Evolutionary conservation across 2,329 filamentous ascomycete species (phyloP).

Genomic region (Colletotrichum horii): DNA sequence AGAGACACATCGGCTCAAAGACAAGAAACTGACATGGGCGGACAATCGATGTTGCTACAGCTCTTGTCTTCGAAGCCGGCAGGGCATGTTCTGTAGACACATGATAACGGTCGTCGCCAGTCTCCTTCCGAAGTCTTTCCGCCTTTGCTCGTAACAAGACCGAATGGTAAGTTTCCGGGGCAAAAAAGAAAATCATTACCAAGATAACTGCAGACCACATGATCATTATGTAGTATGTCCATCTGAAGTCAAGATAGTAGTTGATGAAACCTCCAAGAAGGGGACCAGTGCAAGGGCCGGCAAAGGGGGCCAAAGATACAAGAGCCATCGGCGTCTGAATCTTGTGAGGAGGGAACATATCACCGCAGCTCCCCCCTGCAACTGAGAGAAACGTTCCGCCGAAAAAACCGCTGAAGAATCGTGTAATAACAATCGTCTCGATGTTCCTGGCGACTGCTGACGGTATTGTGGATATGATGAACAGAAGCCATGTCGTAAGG

Average conservation of each 20-base stretch:
- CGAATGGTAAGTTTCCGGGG: slow-evolving; percentile 85
- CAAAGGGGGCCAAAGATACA: slow-evolving; percentile 70
- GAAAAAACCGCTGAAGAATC: slow-evolving; percentile 78
- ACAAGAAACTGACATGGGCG: slow-evolving; percentile 81
- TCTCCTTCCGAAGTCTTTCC: slow-evolving; percentile 69
- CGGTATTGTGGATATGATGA: slow-evolving; percentile 80
- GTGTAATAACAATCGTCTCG: slow-evolving; percentile 74
- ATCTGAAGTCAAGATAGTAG: slow-evolving; percentile 74
- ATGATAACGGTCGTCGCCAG: slow-evolving; percentile 74
- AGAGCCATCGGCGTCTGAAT: slow-evolving; percentile 84
- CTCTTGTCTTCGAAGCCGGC: slow-evolving; percentile 50
- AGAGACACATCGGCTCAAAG: slow-evolving; percentile 84
- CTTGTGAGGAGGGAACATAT: slow-evolving; percentile 72
- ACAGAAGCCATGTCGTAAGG: slow-evolving; percentile 74
- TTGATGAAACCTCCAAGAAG: slow-evolving; percentile 85
- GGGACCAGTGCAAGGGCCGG: slow-evolving; percentile 64
- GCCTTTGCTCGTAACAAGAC: slow-evolving; percentile 78
- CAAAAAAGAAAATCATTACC: slow-evolving; percentile 68
- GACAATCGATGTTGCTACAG: slow-evolving; percentile 59
- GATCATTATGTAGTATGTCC: slow-evolving; percentile 83
- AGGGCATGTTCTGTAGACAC: slow-evolving; percentile 79
- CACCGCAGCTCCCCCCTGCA: slow-evolving; percentile 83
- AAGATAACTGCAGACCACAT: slow-evolving; percentile 77
- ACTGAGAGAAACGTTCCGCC: slow-evolving; percentile 74
- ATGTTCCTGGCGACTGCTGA: slow-evolving; percentile 82